Base-by-base conservation (phyloP, 768 basidiomycete species). In the Pholiota microspora region DNA sequence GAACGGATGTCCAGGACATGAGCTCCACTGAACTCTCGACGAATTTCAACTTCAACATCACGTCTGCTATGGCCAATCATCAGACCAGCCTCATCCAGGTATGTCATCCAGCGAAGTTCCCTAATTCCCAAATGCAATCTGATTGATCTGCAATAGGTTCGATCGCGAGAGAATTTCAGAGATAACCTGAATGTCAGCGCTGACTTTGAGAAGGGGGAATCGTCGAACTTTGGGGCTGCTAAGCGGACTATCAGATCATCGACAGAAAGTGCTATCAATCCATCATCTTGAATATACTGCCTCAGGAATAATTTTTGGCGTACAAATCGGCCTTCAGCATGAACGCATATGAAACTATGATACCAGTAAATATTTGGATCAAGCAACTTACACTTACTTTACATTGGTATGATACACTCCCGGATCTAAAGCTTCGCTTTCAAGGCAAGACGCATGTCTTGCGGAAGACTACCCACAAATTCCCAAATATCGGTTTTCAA, bases 401-500 rank as follows among this genome's bases (percentile, higher is more conserved):
- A n/a, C n/a, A n/a, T n/a, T n/a, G n/a, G n/a, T n/a, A n/a, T n/a
- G n/a, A n/a, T n/a, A n/a, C n/a, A n/a, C n/a, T n/a, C n/a, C n/a
- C n/a, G n/a, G n/a, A n/a, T n/a, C n/a, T n/a, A n/a, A n/a, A n/a
- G n/a, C n/a, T 46, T 46, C 29, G 53, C 10, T 13, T 45, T 36
- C 27, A 62, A 40, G 28, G 13, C 18, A 4, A 38, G 36, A 21
- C 48, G 54, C 12, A 47, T 60, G 21, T 34, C 40, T 45, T 51
- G 47, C 51, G 62, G 50, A 23, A 66, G 55, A 21, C 54, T 56
- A 32, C 46, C 58, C 28, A 64, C 60, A 45, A 67, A 70, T 31
- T 64, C 65, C 45, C 49, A 62, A 29, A 81, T 48, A 54, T 79
- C 80, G 2, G 55, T 61, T 3, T 59, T 75, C 38, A 81, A 62